phyloP scores from a whole-genome alignment of 768 basidiomycete species.

The Suillus fuscotomentosus region DNA sequence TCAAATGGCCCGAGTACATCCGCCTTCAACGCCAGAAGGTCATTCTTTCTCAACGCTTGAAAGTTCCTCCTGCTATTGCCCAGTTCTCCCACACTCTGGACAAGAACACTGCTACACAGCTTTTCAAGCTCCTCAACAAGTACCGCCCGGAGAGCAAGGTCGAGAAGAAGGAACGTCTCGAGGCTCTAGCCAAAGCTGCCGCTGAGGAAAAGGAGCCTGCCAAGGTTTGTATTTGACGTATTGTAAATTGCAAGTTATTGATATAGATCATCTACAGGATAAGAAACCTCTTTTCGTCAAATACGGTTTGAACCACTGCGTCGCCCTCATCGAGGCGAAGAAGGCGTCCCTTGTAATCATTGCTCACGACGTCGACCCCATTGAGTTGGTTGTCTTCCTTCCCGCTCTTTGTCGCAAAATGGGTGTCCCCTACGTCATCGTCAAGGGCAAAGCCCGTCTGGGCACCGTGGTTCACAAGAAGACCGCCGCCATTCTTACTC shows the following conservation, averaged over 20 bases:
- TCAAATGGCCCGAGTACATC: slow-evolving; percentile 99
- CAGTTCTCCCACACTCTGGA: slow-evolving; percentile 98
- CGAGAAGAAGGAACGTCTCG: slow-evolving; percentile 95
- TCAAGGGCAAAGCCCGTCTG: slow-evolving; percentile 97
- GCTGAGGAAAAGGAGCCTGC: slow-evolving; percentile 76
- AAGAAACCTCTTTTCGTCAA: slow-evolving; percentile 97
- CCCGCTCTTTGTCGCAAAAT: slow-evolving; percentile 99
- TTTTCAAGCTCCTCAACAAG: slow-evolving; percentile 99
- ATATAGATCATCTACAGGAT: slow-evolving; percentile 44
- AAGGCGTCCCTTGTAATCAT: slow-evolving; percentile 96
- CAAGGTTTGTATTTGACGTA: slow-evolving; percentile 35
- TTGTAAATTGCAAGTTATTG: neutral
- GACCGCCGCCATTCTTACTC: slow-evolving; percentile 86
- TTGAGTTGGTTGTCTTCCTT: slow-evolving; percentile 97
- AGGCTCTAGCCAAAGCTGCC: slow-evolving; percentile 69
- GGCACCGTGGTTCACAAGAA: slow-evolving; percentile 99
- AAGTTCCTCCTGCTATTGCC: slow-evolving; percentile 97
- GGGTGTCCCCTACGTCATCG: slow-evolving; percentile 98
- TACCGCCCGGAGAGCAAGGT: slow-evolving; percentile 92
- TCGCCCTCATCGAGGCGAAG: slow-evolving; percentile 95
- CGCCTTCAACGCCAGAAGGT: slow-evolving; percentile 98
- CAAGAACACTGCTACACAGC: slow-evolving; percentile 98
- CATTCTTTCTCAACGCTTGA: slow-evolving; percentile 95
- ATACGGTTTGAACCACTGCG: slow-evolving; percentile 95
- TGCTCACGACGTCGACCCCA: slow-evolving; percentile 97